phyloP scores from a whole-genome alignment of 495 filamentous ascomycete genomes.

The Jackrogersella multiformis region DNA sequence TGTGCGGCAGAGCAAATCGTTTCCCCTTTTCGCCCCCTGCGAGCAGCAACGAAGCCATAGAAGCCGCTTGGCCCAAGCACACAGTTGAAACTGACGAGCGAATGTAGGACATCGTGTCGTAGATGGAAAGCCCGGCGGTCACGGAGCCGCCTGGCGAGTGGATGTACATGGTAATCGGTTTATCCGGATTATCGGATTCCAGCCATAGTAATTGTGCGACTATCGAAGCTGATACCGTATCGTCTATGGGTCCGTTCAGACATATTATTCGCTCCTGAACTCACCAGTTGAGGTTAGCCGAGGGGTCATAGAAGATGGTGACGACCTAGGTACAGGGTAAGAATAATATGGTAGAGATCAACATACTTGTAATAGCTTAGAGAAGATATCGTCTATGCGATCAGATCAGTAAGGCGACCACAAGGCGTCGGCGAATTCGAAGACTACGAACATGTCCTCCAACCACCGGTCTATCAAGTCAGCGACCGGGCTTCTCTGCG shows the following conservation, averaged over 20 bases:
- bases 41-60: conserved; percentile 91
- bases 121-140: conserved; percentile 89
- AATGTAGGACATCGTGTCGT: conserved; percentile 99
- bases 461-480: conserved; percentile 79
- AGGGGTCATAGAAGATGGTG: too few species aligned
- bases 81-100: conserved; percentile 90
- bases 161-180: conserved; percentile 96
- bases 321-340: not conserved
- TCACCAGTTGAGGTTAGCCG: conserved; percentile 31
- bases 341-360: not conserved
- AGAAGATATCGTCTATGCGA: conserved; percentile 80
- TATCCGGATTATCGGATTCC: conserved; percentile 93
- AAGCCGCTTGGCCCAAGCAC: conserved; percentile 92
- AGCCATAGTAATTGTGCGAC: conserved; percentile 97
- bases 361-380: conserved; percentile 75
- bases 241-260: conserved; percentile 91
- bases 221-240: conserved; percentile 85
- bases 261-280: conserved; percentile 90
- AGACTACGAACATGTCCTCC: conserved; percentile 79
- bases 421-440: conserved; percentile 33
- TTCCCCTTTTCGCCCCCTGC: conserved; percentile 87
- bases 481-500: conserved; percentile 43
- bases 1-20: conserved; percentile 88
- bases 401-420: conserved; percentile 31
- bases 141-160: conserved; percentile 97